Evolutionary conservation across 2,329 filamentous ascomycete genomes (phyloP), one percentile per base, ranked within the genome.

Genomic region (Kalmusia sp.): DNA sequence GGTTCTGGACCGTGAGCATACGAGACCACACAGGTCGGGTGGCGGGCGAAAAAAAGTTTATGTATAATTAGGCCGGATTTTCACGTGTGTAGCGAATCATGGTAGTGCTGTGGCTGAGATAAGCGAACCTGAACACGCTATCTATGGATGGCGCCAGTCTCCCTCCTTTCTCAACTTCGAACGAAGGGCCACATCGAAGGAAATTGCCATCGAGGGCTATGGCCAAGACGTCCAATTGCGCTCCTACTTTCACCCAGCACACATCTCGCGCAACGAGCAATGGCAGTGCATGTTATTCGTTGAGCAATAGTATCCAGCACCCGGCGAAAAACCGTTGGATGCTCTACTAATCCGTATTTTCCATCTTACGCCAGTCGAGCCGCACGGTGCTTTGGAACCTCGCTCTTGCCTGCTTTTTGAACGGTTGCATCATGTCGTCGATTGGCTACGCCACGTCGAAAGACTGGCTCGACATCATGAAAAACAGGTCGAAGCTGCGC

Each of bases 381-480:
- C 24, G 28, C 27, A 44, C 28, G 8, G 24, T 49, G 8, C 15
- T 40, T 21, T 25, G 24, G 21, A 33, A 27, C 34, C 27, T 19
- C 30, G 8, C 30, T 8, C n/a, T n/a, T n/a, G n/a, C n/a, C n/a
- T n/a, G n/a, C n/a, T 8, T 31, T 30, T 11, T 30, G 6, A 28
- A 28, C 27, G 12, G 27, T 12, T 12, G 7, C 31, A 37, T 24
- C 44, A 47, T 47, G 44, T 21, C 28, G 14, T 59, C 59, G 22
- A 68, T 72, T 35, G 54, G 55, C 7, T 71, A 71, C 49, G 69
- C 69, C 35, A 63, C 59, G 45, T 62, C 64, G 37, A 70, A 71
- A 52, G 69, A 73, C 59, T 73, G 70, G 70, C 55, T 72, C 43
- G 70, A 73, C 52, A 70, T 72, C 19, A 71, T 71, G 69, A 70